Evolutionary conservation across 345 rosid genomes (phyloP).

Genomic region (Salix brachista): DNA sequence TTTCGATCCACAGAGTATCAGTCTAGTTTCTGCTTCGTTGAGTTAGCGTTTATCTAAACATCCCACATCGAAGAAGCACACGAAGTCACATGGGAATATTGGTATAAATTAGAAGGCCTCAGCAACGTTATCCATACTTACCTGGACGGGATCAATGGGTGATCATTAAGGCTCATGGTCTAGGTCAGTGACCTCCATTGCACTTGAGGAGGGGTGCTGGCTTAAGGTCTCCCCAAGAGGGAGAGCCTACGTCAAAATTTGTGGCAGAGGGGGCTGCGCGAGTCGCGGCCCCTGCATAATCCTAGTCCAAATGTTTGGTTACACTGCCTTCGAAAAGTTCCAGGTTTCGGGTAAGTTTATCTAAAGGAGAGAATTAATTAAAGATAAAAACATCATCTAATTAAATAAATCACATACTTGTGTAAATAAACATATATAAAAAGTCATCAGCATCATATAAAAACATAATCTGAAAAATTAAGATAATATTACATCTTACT

Average conservation of each 20-base stretch:
- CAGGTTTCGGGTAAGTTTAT: too few relatives aligned
- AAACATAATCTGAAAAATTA: too few relatives aligned
- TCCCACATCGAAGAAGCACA: background rate
- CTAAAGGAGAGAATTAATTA: too few relatives aligned
- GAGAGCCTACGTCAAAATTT: slow-evolving; percentile 39
- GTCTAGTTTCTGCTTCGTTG: too few relatives aligned
- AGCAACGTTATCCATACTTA: background rate
- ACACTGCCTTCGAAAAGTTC: too few relatives aligned
- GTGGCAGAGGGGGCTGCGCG: slow-evolving; percentile 32
- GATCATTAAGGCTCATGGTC: slow-evolving; percentile 13
- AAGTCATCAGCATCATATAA: too few relatives aligned
- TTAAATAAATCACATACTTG: too few relatives aligned
- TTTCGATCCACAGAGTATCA: too few relatives aligned
- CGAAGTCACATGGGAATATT: rapidly evolving
- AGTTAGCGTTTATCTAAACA: too few relatives aligned
- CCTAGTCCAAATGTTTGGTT: rapidly evolving
- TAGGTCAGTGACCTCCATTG: slow-evolving; percentile 26
- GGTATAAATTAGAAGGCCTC: background rate
- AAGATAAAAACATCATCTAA: too few relatives aligned
- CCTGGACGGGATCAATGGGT: slow-evolving; percentile 28
- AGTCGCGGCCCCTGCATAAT: background rate
- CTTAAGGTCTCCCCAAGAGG: slow-evolving; percentile 21
- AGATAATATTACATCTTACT: too few relatives aligned
- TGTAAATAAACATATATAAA: too few relatives aligned
- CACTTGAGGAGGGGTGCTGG: slow-evolving; percentile 1